Evolutionary conservation across 768 basidiomycete genomes (phyloP), one percentile per base, ranked within the genome.

Genomic region (Imleria badia): DNA sequence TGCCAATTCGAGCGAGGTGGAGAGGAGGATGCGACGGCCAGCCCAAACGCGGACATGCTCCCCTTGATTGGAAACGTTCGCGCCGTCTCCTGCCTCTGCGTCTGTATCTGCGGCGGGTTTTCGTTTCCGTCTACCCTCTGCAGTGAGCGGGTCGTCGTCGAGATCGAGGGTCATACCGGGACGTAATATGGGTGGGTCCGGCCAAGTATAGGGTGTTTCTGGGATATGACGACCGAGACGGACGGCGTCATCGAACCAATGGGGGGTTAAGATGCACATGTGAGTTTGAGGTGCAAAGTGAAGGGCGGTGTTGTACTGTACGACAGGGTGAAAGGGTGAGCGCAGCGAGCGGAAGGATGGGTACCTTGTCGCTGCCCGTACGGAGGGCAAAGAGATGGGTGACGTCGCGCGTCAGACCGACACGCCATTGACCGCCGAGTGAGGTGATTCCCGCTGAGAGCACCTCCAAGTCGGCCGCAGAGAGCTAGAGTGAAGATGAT

Each of bases 161-260:
- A 59, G 43, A 30, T 54, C 41, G 30, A 66, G 52, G 7, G 48
- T 56, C 4, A 59, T 54, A 6, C 66, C 64, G 6, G 65, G 66
- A 33, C 67, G 73, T 51, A 80, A 71, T 22, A 87, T 62, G 6
- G 72, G 69, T 0, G 89, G 90, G 14, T 90, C 78, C 0, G 92
- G 93, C 85, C 87, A 92, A 56, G 84, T 75, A 59, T 89, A 92
- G 19, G 79, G 73, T 0, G 65, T 61, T 20, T 85, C 81, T 1
- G 80, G 75, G 11, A 89, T 69, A 9, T 71, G 71, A 13, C 78
- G 69, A 5, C 82, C 84, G 14, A 91, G 73, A 14, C 81, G 76
- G 22, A 89, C 78, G 3, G 79, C 78, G 60, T 94, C 91, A 61
- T 94, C 90, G 55, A 94, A 94, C 94, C 94, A 97, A 58, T 94